Base-by-base conservation (phyloP, 108 stramenopile genomes). In the Halocafeteria seosinensis region DNA sequence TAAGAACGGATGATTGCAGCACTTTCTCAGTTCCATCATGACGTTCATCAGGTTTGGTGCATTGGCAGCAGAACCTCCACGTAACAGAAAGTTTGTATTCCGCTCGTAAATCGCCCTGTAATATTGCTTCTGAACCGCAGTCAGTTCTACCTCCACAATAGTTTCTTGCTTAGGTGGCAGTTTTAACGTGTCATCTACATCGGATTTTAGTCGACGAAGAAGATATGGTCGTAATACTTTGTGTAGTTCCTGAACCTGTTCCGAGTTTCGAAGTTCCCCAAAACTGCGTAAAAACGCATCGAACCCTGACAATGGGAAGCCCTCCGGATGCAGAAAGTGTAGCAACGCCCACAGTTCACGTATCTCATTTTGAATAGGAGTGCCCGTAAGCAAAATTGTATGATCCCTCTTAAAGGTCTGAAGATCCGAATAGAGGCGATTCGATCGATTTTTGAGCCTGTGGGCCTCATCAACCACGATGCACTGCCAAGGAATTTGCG, bases 391-490 rank as follows among this genome's bases (percentile, higher is more conserved):
- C 37, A 99, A 80, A 30, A 99, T 75, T 6, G 92, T 84, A 67
- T 91, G 85, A n/a, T 78, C 72, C 36, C 91, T 87, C 17, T 82
- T 77, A 64, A 95, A 82, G 50, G 71, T 79, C 25, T 90, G 77
- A 9, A 95, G 93, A 24, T 91, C 93, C 67, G 76, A 76, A 73
- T 61, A 73, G 60, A 84, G 50, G 37, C 65, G 55, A 71, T 82
- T 68, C 72, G 67, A 76, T 63, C 91, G 89, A 64, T 94, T 96
- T 80, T 95, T 95, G 59, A 95, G 78, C 50, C 94, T 85, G 81
- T 95, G 95, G 8, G 92, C 95, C 68, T 99, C 95, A 65, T 99
- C 98, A 62, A 97, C 94, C 63, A 99, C 79, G 36, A 97, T 73
- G 71, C 90, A 92, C 51, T 82, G 83, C 95, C 95, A 99, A 0